These are phyloP conservation scores for Pezicula rhizophila DNA, from an alignment of 2,329 filamentous ascomycete genomes.

Conservation along the genomic window DNA sequence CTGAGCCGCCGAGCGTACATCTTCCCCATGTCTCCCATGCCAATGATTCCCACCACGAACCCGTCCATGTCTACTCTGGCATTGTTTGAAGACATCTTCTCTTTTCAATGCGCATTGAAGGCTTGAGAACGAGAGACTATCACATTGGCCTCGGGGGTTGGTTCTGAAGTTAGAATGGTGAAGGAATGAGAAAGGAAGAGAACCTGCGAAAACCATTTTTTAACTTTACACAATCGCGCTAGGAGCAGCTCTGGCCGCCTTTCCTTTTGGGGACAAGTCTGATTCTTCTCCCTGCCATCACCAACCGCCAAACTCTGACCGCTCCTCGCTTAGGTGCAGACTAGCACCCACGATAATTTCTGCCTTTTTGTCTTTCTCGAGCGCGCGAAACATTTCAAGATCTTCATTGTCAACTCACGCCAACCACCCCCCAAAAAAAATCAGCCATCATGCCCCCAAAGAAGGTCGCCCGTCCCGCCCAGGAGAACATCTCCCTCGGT, in stretches of 20 bases:
- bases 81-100: constrained; percentile 3
- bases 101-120: constrained; percentile 1
- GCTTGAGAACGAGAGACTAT: background rate
- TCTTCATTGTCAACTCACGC: constrained; percentile 19
- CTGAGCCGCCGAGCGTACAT: constrained; percentile 92
- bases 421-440: constrained; percentile 27
- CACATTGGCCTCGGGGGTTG: background rate
- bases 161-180: no score
- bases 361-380: constrained; percentile 12
- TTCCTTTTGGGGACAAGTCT: no score
- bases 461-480: constrained; percentile 74
- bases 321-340: background rate
- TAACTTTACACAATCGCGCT: no score
- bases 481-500: constrained; percentile 98
- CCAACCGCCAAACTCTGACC: no score
- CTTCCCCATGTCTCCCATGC: constrained; percentile 99
- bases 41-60: constrained; percentile 87
- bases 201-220: background rate
- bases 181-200: background rate
- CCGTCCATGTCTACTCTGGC: constrained; percentile 27
- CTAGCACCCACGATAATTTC: background rate
- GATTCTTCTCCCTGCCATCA: no score
- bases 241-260: no score
- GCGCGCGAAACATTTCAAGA: no score
- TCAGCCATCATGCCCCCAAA: constrained; percentile 82